These are phyloP conservation scores for Xylona heveae DNA, from an alignment of 495 filamentous ascomycete genomes.

Conservation along the genomic window DNA sequence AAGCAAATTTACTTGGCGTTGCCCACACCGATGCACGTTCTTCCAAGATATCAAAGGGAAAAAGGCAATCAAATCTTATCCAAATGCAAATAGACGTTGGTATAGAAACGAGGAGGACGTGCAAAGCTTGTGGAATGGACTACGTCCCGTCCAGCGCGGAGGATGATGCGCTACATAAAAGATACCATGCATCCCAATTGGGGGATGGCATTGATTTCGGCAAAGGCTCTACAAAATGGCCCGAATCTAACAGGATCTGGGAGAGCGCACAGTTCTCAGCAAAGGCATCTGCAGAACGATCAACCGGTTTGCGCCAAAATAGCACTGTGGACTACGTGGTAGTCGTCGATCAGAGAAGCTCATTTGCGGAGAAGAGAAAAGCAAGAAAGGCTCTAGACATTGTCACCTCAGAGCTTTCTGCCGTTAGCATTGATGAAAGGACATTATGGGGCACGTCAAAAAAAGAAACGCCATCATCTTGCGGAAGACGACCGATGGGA, in stretches of 20 bases:
- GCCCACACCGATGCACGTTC: constrained; percentile 5
- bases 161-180: constrained; percentile 41
- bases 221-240: constrained; percentile 26
- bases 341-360: constrained; percentile 31
- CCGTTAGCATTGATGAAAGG: constrained; percentile 35
- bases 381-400: constrained; percentile 41
- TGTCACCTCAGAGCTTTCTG: constrained; percentile 43
- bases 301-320: constrained; percentile 7
- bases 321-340: constrained; percentile 31
- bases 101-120: constrained; percentile 33
- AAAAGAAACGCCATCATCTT: neutral
- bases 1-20: constrained; percentile 5
- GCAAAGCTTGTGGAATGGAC: constrained; percentile 45
- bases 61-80: constrained; percentile 17
- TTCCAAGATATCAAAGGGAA: constrained; percentile 4
- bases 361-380: constrained; percentile 28
- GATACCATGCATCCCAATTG: constrained; percentile 44
- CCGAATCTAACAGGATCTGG: constrained; percentile 24
- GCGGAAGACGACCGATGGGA: neutral
- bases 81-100: constrained; percentile 52
- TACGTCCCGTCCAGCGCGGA: constrained; percentile 45
- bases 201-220: constrained; percentile 43
- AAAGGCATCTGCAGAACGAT: neutral
- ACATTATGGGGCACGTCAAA: constrained; percentile 32
- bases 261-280: constrained; percentile 7